These are phyloP conservation scores for Curvularia spicifera DNA, from an alignment of 2,329 filamentous ascomycete genomes.

Conservation along the genomic window DNA sequence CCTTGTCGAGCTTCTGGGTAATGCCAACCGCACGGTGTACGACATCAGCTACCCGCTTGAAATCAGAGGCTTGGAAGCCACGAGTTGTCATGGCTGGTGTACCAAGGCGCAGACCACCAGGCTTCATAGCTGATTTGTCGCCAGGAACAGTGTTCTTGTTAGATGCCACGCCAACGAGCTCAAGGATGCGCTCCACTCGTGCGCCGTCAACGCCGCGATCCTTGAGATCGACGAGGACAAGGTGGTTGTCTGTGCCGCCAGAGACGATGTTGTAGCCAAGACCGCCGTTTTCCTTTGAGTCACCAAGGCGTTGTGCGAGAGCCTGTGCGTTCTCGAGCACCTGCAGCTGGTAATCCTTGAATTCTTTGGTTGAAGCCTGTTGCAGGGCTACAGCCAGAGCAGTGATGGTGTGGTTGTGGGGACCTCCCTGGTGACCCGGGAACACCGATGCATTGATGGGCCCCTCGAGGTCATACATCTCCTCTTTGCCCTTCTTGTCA, in stretches of 20 bases:
- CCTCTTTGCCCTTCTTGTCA: slow-evolving; percentile 88
- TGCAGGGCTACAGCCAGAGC: slow-evolving; percentile 92
- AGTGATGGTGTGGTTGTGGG: slow-evolving; percentile 99
- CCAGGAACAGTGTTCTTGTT: slow-evolving; percentile 99
- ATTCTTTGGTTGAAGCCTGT: slow-evolving; percentile 87
- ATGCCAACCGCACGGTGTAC: slow-evolving; percentile 52
- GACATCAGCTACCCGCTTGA: slow-evolving; percentile 67
- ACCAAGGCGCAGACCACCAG: slow-evolving; percentile 93
- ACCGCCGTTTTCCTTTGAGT: slow-evolving; percentile 71
- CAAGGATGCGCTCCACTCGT: slow-evolving; percentile 86
- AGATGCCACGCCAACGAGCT: slow-evolving; percentile 92
- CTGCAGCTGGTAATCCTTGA: slow-evolving; percentile 89
- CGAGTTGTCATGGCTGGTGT: slow-evolving; percentile 97
- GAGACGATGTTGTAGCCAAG: slow-evolving; percentile 90
- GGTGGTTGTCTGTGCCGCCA: slow-evolving; percentile 96
- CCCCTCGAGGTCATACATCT: slow-evolving; percentile 89
- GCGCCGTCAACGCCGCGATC: slow-evolving; percentile 86
- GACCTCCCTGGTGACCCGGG: slow-evolving; percentile 95
- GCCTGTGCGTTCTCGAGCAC: slow-evolving; percentile 92
- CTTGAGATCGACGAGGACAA: slow-evolving; percentile 91
- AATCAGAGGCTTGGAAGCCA: slow-evolving; percentile 91
- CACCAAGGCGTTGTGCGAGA: slow-evolving; percentile 72
- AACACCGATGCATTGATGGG: slow-evolving; percentile 98
- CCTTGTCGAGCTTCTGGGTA: slow-evolving; percentile 51
- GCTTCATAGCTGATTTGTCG: slow-evolving; percentile 95